These are phyloP conservation scores for Nematocida displodere DNA, from an alignment of 371 early-diverging fungal species.

Conservation along the genomic window DNA sequence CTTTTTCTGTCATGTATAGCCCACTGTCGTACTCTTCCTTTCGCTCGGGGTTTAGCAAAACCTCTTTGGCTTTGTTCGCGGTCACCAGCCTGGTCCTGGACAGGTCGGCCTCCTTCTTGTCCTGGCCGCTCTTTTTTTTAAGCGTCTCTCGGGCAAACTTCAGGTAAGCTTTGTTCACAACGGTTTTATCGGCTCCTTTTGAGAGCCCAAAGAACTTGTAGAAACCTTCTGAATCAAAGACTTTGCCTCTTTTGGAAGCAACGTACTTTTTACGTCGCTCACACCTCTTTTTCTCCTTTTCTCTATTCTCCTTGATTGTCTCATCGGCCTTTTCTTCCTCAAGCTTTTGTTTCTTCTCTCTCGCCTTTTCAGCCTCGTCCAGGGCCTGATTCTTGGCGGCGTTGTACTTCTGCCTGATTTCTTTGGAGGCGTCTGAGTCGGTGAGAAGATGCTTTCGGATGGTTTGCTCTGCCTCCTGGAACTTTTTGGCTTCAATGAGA, in stretches of 20 bases:
- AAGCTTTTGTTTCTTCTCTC: slow-evolving; percentile 34
- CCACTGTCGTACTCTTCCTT: slow-evolving; percentile 63
- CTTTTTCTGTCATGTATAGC: slow-evolving; percentile 45
- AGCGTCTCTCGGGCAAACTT: slow-evolving; percentile 26
- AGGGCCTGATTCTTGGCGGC: background rate
- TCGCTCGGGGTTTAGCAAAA: slow-evolving; percentile 49
- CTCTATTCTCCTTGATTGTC: slow-evolving; percentile 6
- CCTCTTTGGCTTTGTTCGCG: slow-evolving; percentile 58
- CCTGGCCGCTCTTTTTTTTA: slow-evolving; percentile 23
- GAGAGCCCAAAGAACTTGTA: slow-evolving; percentile 56
- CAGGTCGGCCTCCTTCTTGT: slow-evolving; percentile 12
- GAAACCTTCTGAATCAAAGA: slow-evolving; percentile 50
- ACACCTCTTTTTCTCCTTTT: slow-evolving; percentile 19
- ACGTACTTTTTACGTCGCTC: slow-evolving; percentile 53
- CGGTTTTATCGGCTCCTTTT: background rate
- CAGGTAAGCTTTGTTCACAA: slow-evolving; percentile 53
- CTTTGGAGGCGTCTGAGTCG: background rate
- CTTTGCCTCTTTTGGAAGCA: slow-evolving; percentile 8
- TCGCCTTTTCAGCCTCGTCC: slow-evolving; percentile 26
- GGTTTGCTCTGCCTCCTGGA: background rate
- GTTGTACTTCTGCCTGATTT: slow-evolving; percentile 26
- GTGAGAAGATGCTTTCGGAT: background rate
- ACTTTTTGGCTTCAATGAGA: slow-evolving; percentile 13
- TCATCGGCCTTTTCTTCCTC: slow-evolving; percentile 30
- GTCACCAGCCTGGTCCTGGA: slow-evolving; percentile 19